Base-by-base conservation (phyloP, 2,329 filamentous ascomycete species). In the Sclerotinia trifoliorum region DNA sequence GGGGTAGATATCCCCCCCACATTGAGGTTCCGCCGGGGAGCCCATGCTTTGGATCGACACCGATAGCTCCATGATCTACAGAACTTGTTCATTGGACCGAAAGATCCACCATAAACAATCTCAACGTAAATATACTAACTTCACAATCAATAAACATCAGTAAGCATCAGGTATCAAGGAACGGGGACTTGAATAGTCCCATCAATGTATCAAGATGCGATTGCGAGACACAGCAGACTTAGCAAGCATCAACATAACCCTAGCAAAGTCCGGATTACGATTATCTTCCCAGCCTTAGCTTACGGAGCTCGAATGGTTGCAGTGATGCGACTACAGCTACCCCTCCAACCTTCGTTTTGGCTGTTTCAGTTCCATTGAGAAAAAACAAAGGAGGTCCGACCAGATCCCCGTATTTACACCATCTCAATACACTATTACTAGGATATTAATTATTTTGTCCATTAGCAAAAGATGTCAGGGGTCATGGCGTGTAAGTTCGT, bases 1-100 rank as follows among this genome's bases (percentile, higher is more conserved):
- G 54, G 46, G 32, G n/a, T 48, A 13, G 8, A 26, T 10, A n/a
- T n/a, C 65, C 65, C 65, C 65, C 65, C 65, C 65, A 66, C 65
- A 66, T 66, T 26, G n/a, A 49, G 54, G 29, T 56, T 32, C 54
- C n/a, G 24, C 42, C 13, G 13, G 2, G 11, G 8, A 39, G 46
- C 24, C 39, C 63, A 35, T 60, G 39, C 21, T 32, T 48, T 8
- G n/a, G 55, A 60, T 58, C 64, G 29, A 60, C 58, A 48, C 8
- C 15, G 42, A 61, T 48, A 49, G 21, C 58, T 61, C 29, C 29
- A 49, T 35, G 44, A 61, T 61, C 32, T n/a, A n/a, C 42, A 60
- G 57, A 46, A 44, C 39, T 60, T 46, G 5, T 55, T 19, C 29
- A 17, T n/a, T 17, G 52, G 32, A 21, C 1, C 5, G 5, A 21